Base-by-base conservation (phyloP, 2,329 filamentous ascomycete genomes). In the Colletotrichum tanaceti region DNA sequence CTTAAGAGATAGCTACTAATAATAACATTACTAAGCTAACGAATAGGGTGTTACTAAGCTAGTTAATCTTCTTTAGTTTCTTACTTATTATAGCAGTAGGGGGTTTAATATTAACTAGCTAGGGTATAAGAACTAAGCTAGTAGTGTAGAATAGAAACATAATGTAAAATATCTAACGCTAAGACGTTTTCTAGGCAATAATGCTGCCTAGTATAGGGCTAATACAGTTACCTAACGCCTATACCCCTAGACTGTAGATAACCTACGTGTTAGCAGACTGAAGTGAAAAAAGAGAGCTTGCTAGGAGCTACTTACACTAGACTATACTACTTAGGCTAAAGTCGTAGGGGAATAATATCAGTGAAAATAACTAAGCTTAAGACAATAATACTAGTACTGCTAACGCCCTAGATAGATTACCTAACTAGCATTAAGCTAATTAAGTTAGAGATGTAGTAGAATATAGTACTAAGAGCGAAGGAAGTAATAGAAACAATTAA, bases 1-100 rank as follows among this genome's bases (percentile, higher is more conserved):
- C 55, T 44, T 22, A 70, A 1, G 43, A 70, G 16, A 70, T 20
- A 18, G 68, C 50, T 1, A 70, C 16, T 1, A 70, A 18, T 2
- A 68, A 43, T 1, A 61, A 35, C 1, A 60, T 64, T 4, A 35
- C 49, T 5, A 13, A 68, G 32, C 38, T 7, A 22, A 68, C 41
- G 10, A 70, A 68, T 5, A 53, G 35, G 16, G 46, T 14, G 13
- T 62, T 60, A 4, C 60, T 24, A 2, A 58, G 14, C 60, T 38
- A 70, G 52, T 70, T 50, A 0, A 71, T 49, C 9, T 64, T 32
- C 13, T 10, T 10, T 7, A 64, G 43, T 20, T 32, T 58, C 41
- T 64, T 7, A 6, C 13, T 0, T 10, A 62, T 24, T 0, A 1
- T 2, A 14, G 7, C 28, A 28, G 39, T 3, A 7, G 11, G n/a